Percentiles rank a stretch among this genome's conserved stretches.
phyloP scores from a whole-genome alignment of 2,329 filamentous ascomycete genomes.

The Fusarium devonianum region DNA sequence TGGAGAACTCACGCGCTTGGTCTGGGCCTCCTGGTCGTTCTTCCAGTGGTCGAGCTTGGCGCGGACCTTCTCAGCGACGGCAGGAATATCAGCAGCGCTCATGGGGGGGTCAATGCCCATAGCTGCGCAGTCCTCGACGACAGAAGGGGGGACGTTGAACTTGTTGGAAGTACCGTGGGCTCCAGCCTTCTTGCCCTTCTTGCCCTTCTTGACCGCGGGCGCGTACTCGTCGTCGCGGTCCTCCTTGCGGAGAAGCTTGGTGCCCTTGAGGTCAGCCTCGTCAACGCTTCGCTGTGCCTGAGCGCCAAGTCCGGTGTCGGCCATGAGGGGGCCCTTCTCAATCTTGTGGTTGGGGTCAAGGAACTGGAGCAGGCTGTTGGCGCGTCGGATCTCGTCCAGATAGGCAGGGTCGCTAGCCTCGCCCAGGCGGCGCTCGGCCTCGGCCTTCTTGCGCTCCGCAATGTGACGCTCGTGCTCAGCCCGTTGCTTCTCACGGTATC shows the following conservation, averaged over 20 bases:
- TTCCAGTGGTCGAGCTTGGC: constrained; percentile 93
- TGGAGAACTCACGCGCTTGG: constrained; percentile 75
- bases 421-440: constrained; percentile 77
- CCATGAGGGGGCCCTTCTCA: constrained; percentile 72
- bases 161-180: constrained; percentile 59
- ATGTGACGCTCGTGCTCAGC: constrained; percentile 79
- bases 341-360: constrained; percentile 78
- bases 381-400: constrained; percentile 88
- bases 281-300: constrained; percentile 85
- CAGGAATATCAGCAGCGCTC: constrained; percentile 81
- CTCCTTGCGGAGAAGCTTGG: constrained; percentile 83
- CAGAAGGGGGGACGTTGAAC: constrained; percentile 87
- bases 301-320: constrained; percentile 77
- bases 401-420: constrained; percentile 88
- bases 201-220: constrained; percentile 82
- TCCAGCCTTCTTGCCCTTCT: constrained; percentile 76
- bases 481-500: constrained; percentile 78
- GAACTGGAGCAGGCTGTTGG: constrained; percentile 86
- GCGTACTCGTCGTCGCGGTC: constrained; percentile 89
- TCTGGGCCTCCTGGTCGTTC: constrained; percentile 86
- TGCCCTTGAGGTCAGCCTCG: constrained; percentile 83
- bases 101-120: constrained; percentile 89
- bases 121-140: constrained; percentile 88
- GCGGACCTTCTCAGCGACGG: constrained; percentile 85
- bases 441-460: constrained; percentile 77